Conservation (phyloP, 768 basidiomycete species). For the Mycena amicta region DNA sequence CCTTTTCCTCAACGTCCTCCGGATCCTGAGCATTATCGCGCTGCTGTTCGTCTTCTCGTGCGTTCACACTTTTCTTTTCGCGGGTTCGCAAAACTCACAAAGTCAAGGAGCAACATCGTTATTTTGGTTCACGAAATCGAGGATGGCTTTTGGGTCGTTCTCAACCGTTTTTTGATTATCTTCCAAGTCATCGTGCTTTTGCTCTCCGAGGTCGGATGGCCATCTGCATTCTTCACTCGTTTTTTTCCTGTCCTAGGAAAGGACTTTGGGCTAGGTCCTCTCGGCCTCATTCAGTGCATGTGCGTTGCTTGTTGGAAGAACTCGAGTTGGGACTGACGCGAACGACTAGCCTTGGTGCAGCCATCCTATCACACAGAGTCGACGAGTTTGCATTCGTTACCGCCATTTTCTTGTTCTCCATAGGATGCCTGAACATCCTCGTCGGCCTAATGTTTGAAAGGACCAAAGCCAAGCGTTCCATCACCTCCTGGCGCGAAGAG, state of each 20-base stretch:
- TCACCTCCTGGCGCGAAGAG: constrained; percentile 65
- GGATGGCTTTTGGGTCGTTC: constrained; percentile 88
- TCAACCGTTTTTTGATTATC: constrained; percentile 86
- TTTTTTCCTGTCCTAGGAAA: constrained; percentile 88
- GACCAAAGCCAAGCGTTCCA: constrained; percentile 62
- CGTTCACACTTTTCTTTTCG: neutral
- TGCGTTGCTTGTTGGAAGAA: too few species aligned
- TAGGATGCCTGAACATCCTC: constrained; percentile 88
- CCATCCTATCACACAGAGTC: constrained; percentile 77
- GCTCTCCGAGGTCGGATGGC: constrained; percentile 84
- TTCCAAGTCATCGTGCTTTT: constrained; percentile 81
- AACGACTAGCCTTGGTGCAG: constrained; percentile 69
- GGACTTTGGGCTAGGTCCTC: constrained; percentile 81
- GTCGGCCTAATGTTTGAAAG: constrained; percentile 71
- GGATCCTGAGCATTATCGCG: constrained; percentile 76
- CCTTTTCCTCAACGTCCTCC: constrained; percentile 78
- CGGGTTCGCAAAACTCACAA: neutral
- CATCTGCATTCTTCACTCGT: constrained; percentile 73
- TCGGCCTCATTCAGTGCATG: constrained; percentile 88
- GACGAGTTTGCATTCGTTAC: constrained; percentile 88
- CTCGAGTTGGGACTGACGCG: too few species aligned
- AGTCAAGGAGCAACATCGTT: constrained; percentile 71
- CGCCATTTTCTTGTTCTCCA: constrained; percentile 88
- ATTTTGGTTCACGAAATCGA: constrained; percentile 89
- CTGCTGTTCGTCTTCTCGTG: constrained; percentile 74